phyloP scores from a whole-genome alignment of 2,329 filamentous ascomycete species.

The Tolypocladium pustulatum region DNA sequence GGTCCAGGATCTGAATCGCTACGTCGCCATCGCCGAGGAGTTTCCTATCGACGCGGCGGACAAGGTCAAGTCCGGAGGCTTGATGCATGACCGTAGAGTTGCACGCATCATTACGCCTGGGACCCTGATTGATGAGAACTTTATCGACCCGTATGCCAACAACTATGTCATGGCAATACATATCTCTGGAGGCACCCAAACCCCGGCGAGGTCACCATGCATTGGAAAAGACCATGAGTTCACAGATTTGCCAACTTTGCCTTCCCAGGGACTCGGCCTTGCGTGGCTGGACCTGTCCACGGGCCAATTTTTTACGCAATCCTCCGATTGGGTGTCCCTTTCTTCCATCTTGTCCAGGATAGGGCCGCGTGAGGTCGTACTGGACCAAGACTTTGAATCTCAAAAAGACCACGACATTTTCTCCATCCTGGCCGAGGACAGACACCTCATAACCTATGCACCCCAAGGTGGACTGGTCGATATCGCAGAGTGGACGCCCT shows the following conservation, averaged over 20 bases:
- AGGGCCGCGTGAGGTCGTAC: conserved; percentile 71
- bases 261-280: conserved; percentile 49
- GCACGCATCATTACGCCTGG: conserved; percentile 86
- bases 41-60: conserved; percentile 64
- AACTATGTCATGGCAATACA: conserved; percentile 86
- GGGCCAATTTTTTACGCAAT: conserved; percentile 84
- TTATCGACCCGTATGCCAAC: conserved; percentile 88
- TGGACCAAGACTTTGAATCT: conserved; percentile 53
- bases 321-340: conserved; percentile 57
- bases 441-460: conserved; percentile 66
- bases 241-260: conserved; percentile 4
- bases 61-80: conserved; percentile 63
- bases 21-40: conserved; percentile 92
- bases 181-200: conserved; percentile 18
- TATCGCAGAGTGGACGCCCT: conserved; percentile 58
- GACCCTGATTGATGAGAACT: conserved; percentile 93
- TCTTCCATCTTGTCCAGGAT: conserved; percentile 77
- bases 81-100: conserved; percentile 77
- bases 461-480: conserved; percentile 31
- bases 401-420: conserved; percentile 52
- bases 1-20: conserved; percentile 80
- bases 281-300: conserved; percentile 95
- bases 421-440: conserved; percentile 62
- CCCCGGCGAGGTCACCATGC: background rate
- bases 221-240: background rate